These are phyloP conservation scores for Pouteria glomerata DNA, from an alignment of 148 eudicot species.

Conservation along the genomic window DNA sequence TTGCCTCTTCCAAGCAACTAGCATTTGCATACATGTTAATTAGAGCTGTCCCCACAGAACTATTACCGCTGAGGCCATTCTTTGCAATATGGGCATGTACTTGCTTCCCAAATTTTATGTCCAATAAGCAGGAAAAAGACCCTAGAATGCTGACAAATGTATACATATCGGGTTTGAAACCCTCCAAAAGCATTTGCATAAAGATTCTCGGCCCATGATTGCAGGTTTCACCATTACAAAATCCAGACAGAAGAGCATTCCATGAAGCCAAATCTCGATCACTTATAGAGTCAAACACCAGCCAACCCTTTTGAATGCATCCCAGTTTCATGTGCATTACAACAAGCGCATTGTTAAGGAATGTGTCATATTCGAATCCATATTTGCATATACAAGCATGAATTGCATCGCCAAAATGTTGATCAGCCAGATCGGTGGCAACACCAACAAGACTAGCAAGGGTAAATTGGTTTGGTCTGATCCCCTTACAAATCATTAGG, in stretches of 20 bases:
- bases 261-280: slow-evolving; percentile 38
- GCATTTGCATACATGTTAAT: slow-evolving; percentile 47
- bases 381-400: slow-evolving; percentile 42
- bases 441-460: slow-evolving; percentile 32
- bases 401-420: slow-evolving; percentile 23
- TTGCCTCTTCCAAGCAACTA: slow-evolving; percentile 24
- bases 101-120: slow-evolving; percentile 34
- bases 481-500: slow-evolving; percentile 25
- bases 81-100: slow-evolving; percentile 36
- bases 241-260: slow-evolving; percentile 44
- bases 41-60: slow-evolving; percentile 33
- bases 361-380: slow-evolving; percentile 30
- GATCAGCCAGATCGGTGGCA: slow-evolving; percentile 28
- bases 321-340: slow-evolving; percentile 35
- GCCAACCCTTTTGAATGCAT: slow-evolving; percentile 20
- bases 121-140: slow-evolving; percentile 30
- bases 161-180: slow-evolving; percentile 34
- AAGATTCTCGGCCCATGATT: slow-evolving; percentile 25
- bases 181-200: slow-evolving; percentile 33
- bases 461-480: slow-evolving; percentile 40
- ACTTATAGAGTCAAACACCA: slow-evolving; percentile 26
- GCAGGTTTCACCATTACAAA: slow-evolving; percentile 26
- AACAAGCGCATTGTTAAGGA: slow-evolving; percentile 36
- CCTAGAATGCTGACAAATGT: slow-evolving; percentile 34
- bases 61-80: slow-evolving; percentile 10